Conservation (phyloP, 257 asterid genomes). For the Fraxinus excelsior region DNA sequence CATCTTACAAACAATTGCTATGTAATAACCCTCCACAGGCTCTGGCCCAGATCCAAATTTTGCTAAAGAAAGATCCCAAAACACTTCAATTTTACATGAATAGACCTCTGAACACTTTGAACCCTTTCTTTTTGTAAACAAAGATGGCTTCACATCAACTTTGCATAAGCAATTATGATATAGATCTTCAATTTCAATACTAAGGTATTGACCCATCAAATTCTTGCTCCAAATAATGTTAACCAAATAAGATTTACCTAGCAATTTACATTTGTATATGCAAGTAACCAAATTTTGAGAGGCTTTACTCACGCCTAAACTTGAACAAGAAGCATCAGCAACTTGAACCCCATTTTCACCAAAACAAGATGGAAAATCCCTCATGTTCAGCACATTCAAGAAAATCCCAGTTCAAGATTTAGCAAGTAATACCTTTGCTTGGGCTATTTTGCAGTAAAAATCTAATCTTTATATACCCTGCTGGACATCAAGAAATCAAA, state of each 20-base stretch:
- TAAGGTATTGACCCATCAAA: slow-evolving; percentile 86
- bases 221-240: slow-evolving; percentile 78
- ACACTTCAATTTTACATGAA: slow-evolving; percentile 60
- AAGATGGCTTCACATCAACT: slow-evolving; percentile 84
- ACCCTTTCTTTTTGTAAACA: slow-evolving; percentile 86
- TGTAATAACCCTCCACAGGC: slow-evolving; percentile 77
- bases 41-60: slow-evolving; percentile 89
- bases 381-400: slow-evolving; percentile 45
- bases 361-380: slow-evolving; percentile 97
- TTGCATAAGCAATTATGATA: slow-evolving; percentile 74
- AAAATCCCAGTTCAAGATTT: slow-evolving; percentile 21
- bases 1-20: slow-evolving; percentile 63
- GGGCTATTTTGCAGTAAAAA: slow-evolving; percentile 19
- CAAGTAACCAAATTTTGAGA: slow-evolving; percentile 77
- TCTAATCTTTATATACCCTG: slow-evolving; percentile 25
- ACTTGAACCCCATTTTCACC: too few species aligned
- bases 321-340: slow-evolving; percentile 88
- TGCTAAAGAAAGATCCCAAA: slow-evolving; percentile 82
- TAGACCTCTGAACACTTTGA: slow-evolving; percentile 56
- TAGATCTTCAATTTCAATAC: slow-evolving; percentile 78
- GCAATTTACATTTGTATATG: slow-evolving; percentile 63
- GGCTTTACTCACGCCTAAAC: slow-evolving; percentile 44
- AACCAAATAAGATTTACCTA: slow-evolving; percentile 69
- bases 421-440: neutral
- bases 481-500: slow-evolving; percentile 7